Percentiles rank a stretch among this genome's conserved stretches.
These are phyloP conservation scores for Quaeritorhiza haematococci DNA, from an alignment of 371 early-diverging fungal species.

Conservation along the genomic window DNA sequence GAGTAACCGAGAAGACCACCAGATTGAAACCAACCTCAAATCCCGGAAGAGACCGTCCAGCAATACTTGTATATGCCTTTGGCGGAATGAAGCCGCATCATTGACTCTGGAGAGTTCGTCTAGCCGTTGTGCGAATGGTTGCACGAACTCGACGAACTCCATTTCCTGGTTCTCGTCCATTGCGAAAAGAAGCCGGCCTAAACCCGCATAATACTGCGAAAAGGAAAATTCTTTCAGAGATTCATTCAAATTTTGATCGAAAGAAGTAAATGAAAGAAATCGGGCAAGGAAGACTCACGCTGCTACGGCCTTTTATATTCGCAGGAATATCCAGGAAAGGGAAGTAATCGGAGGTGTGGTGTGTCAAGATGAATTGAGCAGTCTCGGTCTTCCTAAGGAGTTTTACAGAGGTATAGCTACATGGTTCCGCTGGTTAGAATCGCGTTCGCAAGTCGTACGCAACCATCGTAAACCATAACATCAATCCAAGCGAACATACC, in stretches of 20 bases:
- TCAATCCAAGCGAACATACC: slow-evolving; percentile 43
- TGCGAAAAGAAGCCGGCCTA: slow-evolving; percentile 71
- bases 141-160: slow-evolving; percentile 66
- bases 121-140: slow-evolving; percentile 54
- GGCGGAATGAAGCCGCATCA: slow-evolving; percentile 38
- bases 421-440: background rate
- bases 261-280: background rate
- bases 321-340: slow-evolving; percentile 60
- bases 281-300: slow-evolving; percentile 8
- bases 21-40: slow-evolving; percentile 37
- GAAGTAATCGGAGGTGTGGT: slow-evolving; percentile 64
- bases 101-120: slow-evolving; percentile 47
- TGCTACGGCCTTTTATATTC: slow-evolving; percentile 50
- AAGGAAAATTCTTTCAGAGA: background rate
- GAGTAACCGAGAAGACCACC: background rate
- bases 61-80: slow-evolving; percentile 29
- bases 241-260: background rate
- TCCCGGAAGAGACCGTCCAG: slow-evolving; percentile 69
- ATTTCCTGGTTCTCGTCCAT: slow-evolving; percentile 56
- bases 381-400: slow-evolving; percentile 69
- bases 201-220: slow-evolving; percentile 63
- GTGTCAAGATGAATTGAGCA: slow-evolving; percentile 57
- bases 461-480: background rate
- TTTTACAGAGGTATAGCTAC: slow-evolving; percentile 62
- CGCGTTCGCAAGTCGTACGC: background rate